Evolutionary conservation across 345 rosid species (phyloP), one percentile per base, ranked within the genome.

Genomic region (Eucalyptus polybractea): DNA sequence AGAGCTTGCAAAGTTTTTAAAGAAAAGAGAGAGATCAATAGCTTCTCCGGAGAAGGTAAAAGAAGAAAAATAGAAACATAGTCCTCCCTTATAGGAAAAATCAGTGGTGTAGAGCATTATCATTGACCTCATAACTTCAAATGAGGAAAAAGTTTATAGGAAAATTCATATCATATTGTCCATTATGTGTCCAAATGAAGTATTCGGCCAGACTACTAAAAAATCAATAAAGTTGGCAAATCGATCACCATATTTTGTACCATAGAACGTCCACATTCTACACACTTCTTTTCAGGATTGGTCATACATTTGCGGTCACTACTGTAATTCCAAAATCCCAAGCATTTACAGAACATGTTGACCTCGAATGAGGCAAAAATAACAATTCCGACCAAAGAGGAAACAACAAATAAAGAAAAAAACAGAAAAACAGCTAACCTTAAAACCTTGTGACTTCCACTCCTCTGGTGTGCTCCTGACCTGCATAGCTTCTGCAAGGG

Each of bases 401-500:
- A 54, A 87, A 60, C 24, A 16, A 29, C 19, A 10, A 87, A 87
- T 10, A 22, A 60, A 67, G 6, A 33, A 19, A 80, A 80, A 19
- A 44, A 37, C 8, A 47, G 50, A 76, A 47, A 65, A 67, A 31
- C 21, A 67, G 80, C 42, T 42, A 53, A 94, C 96, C 94, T 94
- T 93, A 53, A 87, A 50, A n/a, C 94, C 96, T 51, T 69, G 92
- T 5, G 92, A 91, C 87, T 90, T 93, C 94, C 94, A 93, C 80
- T 94, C 93, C 69, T 93, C 94, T 11, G 91, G 87, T 60, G 91
- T 94, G 92, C 94, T 92, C 27, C 91, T 87, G 72, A 92, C 93
- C 90, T 92, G 92, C 94, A 93, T 93, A 69, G 90, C 92, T 56
- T 89, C 92, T 27, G 90, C 93, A 86, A 93, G 90, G 21, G 90